Conservation (phyloP, 1,284 basidiomycete genomes). For the Cryptococcus sp. region DNA sequence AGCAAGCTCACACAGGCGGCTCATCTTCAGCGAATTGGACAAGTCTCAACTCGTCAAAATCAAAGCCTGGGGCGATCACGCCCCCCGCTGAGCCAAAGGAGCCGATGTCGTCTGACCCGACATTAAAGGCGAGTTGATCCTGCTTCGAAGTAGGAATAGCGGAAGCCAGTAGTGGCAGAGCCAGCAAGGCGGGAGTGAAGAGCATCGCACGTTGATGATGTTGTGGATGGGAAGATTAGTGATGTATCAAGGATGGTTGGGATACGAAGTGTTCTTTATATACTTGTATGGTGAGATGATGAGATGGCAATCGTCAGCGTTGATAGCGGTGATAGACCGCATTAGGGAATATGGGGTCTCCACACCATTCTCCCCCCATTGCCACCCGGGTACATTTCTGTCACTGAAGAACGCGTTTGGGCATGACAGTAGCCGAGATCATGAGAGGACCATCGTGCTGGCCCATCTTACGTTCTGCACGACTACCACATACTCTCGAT, state of each 20-base stretch:
- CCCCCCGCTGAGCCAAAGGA: not conserved
- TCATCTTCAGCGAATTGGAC: conserved; percentile 69
- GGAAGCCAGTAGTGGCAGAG: conserved; percentile 38
- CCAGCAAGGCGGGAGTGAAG: conserved; percentile 32
- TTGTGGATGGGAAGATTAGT: not conserved
- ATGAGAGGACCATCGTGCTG: no score
- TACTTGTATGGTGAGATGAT: not conserved
- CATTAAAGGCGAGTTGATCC: conserved; percentile 23
- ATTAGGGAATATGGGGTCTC: no score
- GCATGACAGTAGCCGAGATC: no score
- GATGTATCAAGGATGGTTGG: not conserved
- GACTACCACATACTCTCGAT: no score
- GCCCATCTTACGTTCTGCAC: no score
- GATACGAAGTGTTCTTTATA: not conserved
- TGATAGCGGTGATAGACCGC: not conserved
- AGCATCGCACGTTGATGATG: conserved; percentile 30
- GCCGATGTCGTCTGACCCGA: conserved; percentile 3
- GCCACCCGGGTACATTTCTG: no score
- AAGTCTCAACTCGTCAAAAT: conserved; percentile 70
- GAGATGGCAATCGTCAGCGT: not conserved
- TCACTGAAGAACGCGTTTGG: no score
- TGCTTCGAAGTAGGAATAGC: conserved; percentile 35
- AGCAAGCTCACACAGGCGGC: conserved; percentile 55
- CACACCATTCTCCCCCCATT: no score
- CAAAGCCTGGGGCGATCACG: conserved; percentile 52